A percentile compares a stretch with the other conserved stretches of the same genome.
Evolutionary conservation across 371 early-diverging fungal genomes (phyloP).

Genomic region (Rhizomucor miehei): DNA sequence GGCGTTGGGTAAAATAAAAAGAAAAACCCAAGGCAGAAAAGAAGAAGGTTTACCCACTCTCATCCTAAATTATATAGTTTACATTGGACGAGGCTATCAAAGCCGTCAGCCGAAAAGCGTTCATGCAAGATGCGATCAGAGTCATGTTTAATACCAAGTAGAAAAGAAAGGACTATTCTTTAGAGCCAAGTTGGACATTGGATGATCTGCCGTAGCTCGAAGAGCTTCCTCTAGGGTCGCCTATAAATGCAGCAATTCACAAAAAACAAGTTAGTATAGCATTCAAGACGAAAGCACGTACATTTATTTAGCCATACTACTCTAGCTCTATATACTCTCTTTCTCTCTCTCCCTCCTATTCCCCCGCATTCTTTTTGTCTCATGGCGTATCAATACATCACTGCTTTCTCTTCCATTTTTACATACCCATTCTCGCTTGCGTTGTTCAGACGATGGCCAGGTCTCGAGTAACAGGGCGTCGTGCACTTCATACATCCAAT

Average conservation of each 20-base stretch:
- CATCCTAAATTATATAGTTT: too few species aligned
- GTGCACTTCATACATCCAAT: constrained; percentile 46
- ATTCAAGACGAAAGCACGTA: too few species aligned
- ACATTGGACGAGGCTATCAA: constrained; percentile 53
- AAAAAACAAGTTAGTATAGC: too few species aligned
- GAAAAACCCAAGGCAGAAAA: too few species aligned
- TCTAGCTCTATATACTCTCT: too few species aligned
- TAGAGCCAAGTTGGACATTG: constrained; percentile 39
- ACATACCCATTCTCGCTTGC: constrained; percentile 39
- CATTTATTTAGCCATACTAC: too few species aligned
- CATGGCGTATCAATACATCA: too few species aligned
- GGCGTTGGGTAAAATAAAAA: constrained; percentile 64
- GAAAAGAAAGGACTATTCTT: constrained; percentile 5
- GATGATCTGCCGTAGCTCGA: constrained; percentile 27
- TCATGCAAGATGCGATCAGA: constrained; percentile 48
- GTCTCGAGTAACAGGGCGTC: constrained; percentile 18
- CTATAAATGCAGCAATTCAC: constrained; percentile 9
- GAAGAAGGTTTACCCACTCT: too few species aligned
- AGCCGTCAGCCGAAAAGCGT: constrained; percentile 45
- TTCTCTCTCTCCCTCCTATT: too few species aligned
- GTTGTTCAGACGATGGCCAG: constrained; percentile 19
- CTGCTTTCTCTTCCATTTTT: too few species aligned
- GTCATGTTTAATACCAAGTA: constrained; percentile 7
- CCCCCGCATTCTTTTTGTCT: too few species aligned
- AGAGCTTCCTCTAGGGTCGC: constrained; percentile 35